These are phyloP conservation scores for Podila epicladia DNA, from an alignment of 192 early-diverging fungal genomes.

Conservation along the genomic window DNA sequence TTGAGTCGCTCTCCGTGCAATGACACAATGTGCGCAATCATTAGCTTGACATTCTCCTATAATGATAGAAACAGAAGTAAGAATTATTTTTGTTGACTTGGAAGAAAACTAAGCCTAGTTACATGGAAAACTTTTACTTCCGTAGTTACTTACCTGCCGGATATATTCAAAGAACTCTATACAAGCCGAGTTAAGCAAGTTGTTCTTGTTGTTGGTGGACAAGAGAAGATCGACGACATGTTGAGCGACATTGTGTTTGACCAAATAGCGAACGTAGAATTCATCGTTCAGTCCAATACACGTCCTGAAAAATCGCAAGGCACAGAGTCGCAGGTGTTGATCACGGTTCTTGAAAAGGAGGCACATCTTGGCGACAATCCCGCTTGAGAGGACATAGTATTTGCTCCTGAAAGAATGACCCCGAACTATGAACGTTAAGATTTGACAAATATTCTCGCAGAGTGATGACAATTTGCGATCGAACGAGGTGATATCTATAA, in stretches of 20 bases:
- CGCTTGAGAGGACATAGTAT: slow-evolving; percentile 75
- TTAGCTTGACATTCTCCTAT: slow-evolving; percentile 71
- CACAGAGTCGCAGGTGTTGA: slow-evolving; percentile 76
- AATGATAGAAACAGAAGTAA: not conserved
- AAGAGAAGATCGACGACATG: slow-evolving; percentile 71
- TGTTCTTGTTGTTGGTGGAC: slow-evolving; percentile 75
- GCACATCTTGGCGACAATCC: slow-evolving; percentile 67
- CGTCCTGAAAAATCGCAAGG: slow-evolving; percentile 79
- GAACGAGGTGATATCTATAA: slow-evolving; percentile 29
- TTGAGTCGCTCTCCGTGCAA: slow-evolving; percentile 68
- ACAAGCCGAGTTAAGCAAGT: slow-evolving; percentile 90
- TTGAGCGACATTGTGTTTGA: slow-evolving; percentile 78
- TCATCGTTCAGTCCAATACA: slow-evolving; percentile 86
- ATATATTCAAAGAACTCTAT: slow-evolving; percentile 91
- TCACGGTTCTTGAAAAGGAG: slow-evolving; percentile 75
- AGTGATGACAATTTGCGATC: slow-evolving; percentile 46
- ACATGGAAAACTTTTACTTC: not conserved
- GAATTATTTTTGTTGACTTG: not conserved
- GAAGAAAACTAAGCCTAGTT: not conserved
- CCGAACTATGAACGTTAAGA: slow-evolving; percentile 77
- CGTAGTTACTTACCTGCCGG: slow-evolving; percentile 57
- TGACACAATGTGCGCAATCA: slow-evolving; percentile 78
- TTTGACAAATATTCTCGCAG: slow-evolving; percentile 76
- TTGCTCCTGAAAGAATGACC: slow-evolving; percentile 82
- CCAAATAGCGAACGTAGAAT: slow-evolving; percentile 80